Evolutionary conservation across 495 filamentous ascomycete species (phyloP), one percentile per base, ranked within the genome.

Genomic region (Cercophora sp.): DNA sequence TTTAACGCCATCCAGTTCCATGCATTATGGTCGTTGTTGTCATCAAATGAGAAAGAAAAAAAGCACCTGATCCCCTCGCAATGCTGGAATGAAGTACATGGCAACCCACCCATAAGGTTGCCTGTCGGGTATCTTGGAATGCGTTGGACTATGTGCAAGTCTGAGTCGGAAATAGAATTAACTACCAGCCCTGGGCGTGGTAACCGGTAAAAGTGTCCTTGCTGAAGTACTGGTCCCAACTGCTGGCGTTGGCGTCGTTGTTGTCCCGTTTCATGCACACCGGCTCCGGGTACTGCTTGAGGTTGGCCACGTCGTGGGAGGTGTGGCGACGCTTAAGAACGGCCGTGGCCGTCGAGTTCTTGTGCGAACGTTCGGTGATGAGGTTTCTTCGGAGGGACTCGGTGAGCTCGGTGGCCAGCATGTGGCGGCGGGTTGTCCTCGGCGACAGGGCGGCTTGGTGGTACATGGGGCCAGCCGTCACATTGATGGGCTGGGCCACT

Each of bases 301-400:
- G 76, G 63, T 91, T 89, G 39, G 86, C 86, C 49, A 95, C 79
- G 58, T 95, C 89, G 54, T 93, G 87, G 8, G 93, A 85, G 4
- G 93, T 97, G 65, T 96, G 93, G 54, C 89, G 77, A 31, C 94
- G 83, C 74, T 96, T 95, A 54, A 96, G 74, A 51, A 91, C 89
- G 4, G 92, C 91, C 53, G 87, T 87, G 49, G 87, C 86, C 3
- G 90, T 95, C 25, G 87, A 85, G 52, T 87, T 88, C 80, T 92
- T 95, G 44, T 76, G 54, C 41, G 66, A 54, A 24, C 67, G 43
- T 39, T 76, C 61, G 57, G 66, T 59, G 43, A 68, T 47, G 48
- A 77, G 61, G 37, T 74, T 55, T 48, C 73, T 39, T 40, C 73
- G 51, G 13, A 71, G 59, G 50, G 72, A 73, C 63, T 77, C 61